Evolutionary conservation across 805 yeast genomes (phyloP), one percentile per base, ranked within the genome.

Genomic region (Sugiyamaella valdiviana): DNA sequence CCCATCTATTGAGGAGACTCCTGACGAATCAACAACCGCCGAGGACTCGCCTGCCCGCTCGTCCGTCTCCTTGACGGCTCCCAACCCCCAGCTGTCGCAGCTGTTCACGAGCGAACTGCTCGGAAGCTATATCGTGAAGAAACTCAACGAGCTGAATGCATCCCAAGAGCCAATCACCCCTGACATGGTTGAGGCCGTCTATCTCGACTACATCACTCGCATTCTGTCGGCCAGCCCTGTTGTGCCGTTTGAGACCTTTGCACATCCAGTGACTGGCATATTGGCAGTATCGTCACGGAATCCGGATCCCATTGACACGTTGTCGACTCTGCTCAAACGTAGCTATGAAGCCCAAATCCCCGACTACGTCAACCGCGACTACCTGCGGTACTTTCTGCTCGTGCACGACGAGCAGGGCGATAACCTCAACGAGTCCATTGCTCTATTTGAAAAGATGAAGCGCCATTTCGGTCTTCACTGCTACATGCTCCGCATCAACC

Each of bases 211-310:
- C 53, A 73, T 84, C 55, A 73, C 80, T 24, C 75, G 79, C 54
- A 59, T 84, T 38, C 68, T 84, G 6, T 74, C 87, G 2, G 72
- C 83, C 10, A 74, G 78, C 12, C 73, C 74, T 6, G 66, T 85
- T 6, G 79, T 86, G 1, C 81, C 91, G 1, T 87, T 85, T 61
- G 97, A 91, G 63, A 82, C 88, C 4, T 81, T 89, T 63, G 82
- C 85, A 55, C 96, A 90, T 61, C 97, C 97, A 0, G 77, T 88
- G 1, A 75, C 86, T 2, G 84, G 89, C 38, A 62, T 91, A 12
- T 73, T 88, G 44, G 81, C 82, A 0, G 70, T 88, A 2, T 77
- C 86, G 19, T 72, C 78, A 19, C 54, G 65, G 12, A 85, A 82
- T 26, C 80, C 77, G 10, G 64, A 67, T n/a, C 80, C 93, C 4